Base-by-base conservation (phyloP, 805 yeast genomes). In the Kodamaea kakaduensis region DNA sequence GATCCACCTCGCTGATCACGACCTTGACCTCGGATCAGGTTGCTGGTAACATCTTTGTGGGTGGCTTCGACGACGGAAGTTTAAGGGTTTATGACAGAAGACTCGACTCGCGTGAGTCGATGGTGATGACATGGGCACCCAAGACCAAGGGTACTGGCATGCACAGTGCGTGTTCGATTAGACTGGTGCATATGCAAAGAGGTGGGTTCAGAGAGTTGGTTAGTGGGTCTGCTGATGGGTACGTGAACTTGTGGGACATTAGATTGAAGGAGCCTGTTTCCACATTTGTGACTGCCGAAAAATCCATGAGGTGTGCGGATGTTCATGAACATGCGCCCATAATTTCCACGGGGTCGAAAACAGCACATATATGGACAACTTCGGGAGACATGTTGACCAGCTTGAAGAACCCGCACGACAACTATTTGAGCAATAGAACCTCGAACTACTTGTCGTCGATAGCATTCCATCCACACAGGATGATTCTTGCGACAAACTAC, bases 291-390 rank as follows among this genome's bases (percentile, higher is more conserved):
- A 83, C 48, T 59, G 43, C 66, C 41, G 73, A 58, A 40, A 58
- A 71, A 76, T 56, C 62, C 10, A 50, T 64, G 73, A 75, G 93
- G 6, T 72, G 86, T 14, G 70, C 87, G 37, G 83, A 84, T 51
- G 77, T 86, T 4, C 98, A 93, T 60, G 98, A 93, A 51, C 98
- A 93, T 61, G 98, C 97, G 0, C 97, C 98, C 1, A 71, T 93
- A 2, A 75, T 93, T 38, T 90, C 89, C 2, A 83, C 96, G 3
- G 97, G 96, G 0, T 80, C 89, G 1, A 82, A 82, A 42, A 70
- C 75, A 22, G 78, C 88, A 10, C 81, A 85, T 29, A 60, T 93
- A 4, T 89, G 93, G 84, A 78, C 95, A 3, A 86, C 96, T 0
- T 65, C 83, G 0, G 97, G 97, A 2, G 84, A 84, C 40, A 55